Base-by-base conservation (phyloP, 768 basidiomycete species). In the Trametes elegans region DNA sequence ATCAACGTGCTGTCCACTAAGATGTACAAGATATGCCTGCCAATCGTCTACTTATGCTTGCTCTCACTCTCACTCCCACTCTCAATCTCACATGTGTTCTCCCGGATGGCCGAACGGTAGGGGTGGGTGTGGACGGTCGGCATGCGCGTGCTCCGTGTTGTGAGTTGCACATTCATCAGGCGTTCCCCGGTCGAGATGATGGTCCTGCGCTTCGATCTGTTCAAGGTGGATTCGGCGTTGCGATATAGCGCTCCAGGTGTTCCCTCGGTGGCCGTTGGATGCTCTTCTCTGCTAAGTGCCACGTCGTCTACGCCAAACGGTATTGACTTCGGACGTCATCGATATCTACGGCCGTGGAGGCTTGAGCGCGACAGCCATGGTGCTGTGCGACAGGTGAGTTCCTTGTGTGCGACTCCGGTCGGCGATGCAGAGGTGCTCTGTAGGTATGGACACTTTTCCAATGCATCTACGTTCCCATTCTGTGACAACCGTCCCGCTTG, bases 1-100 rank as follows among this genome's bases (percentile, higher is more conserved):
- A 62, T 68, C 59, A 48, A 42, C 35, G 45, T 47, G 59, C 55
- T 53, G 55, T 48, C 51, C 57, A 54, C 64, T 65, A 63, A 66
- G 61, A 52, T 64, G 63, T 68, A 66, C 57, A 64, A 66, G 62
- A 60, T 52, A 36, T 42, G 46, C 49, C 26, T 40, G 55, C 54
- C 42, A 50, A 31, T 58, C 53, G 47, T 45, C 46, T 64, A 46
- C 44, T 49, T 62, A 27, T 61, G 44, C 50, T 62, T 45, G 56
- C 53, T 34, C 29, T 46, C 29, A 19, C 45, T 23, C 13, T 18
- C 11, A 11, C 14, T n/a, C n/a, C n/a, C n/a, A n/a, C n/a, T n/a
- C n/a, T n/a, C n/a, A n/a, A n/a, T n/a, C n/a, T n/a, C n/a, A n/a
- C n/a, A n/a, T n/a, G n/a, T n/a, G n/a, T n/a, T n/a, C n/a, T n/a